Base-by-base conservation (phyloP, 2,329 filamentous ascomycete genomes). In the Fusarium coicis region DNA sequence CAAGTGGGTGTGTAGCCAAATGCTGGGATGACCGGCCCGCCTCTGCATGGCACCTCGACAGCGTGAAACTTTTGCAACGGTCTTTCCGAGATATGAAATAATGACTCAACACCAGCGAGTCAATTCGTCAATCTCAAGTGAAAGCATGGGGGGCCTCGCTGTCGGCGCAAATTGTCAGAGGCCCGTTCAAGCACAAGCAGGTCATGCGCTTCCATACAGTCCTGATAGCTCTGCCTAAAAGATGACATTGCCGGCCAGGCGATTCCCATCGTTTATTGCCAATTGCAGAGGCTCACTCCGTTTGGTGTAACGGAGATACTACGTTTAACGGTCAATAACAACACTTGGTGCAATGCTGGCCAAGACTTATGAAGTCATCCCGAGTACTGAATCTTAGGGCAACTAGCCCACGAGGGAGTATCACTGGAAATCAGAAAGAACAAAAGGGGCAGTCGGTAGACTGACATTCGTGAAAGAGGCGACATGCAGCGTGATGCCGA, bases 221-320 rank as follows among this genome's bases (percentile, higher is more conserved):
- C 26, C 30, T 40, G 21, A 36, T n/a, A 36, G 21, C 30, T 52
- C 56, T 57, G 40, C 52, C 61, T 39, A 49, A 58, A 72, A 47
- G 28, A 72, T 68, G 49, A 40, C 61, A 62, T 59, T 26, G 14
- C 43, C 28, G 42, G 34, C 42, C 14, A 18, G 36, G 36, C 55
- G 57, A 72, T 71, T 57, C 26, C 15, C 57, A 43, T 54, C 23
- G 37, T 23, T 23, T 30, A 47, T 59, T 73, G 26, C 70, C 62
- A 36, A 47, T 67, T 67, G 15, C 10, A 73, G 62, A 73, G 53
- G 43, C 37, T 37, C 37, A 47, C 46, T 36, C 66, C 66, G 60
- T 66, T 46, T 55, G 40, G 56, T 52, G 61, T 72, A 44, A 49
- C 55, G 61, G 70, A 61, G 52, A 66, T 72, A 60, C 55, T 70